phyloP scores from a whole-genome alignment of 805 yeast species.

The Komagataella mondaviorum region DNA sequence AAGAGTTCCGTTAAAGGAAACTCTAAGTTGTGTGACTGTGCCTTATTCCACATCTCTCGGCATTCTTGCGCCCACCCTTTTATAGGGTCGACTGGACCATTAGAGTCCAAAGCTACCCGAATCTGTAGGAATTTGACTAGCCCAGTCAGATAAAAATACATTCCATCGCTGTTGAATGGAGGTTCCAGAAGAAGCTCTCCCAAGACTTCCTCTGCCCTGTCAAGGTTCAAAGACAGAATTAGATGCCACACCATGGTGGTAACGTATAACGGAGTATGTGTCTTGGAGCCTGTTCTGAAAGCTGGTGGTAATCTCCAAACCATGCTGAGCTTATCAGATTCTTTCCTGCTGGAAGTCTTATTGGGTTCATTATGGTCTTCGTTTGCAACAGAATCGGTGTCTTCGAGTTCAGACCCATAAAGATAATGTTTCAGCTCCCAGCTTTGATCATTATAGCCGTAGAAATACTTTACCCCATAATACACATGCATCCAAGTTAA shows the following conservation, averaged over 20 bases:
- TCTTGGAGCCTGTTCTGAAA: slow-evolving; percentile 25
- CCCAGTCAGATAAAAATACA: slow-evolving; percentile 21
- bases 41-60: neutral
- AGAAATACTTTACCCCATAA: neutral
- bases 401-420: neutral
- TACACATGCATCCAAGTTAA: neutral
- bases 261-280: slow-evolving; percentile 26
- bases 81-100: neutral
- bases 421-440: slow-evolving; percentile 1
- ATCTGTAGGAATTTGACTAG: neutral
- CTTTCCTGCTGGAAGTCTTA: neutral
- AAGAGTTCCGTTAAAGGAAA: neutral
- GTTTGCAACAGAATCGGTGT: neutral
- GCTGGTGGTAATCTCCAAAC: slow-evolving; percentile 15
- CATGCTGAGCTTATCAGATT: slow-evolving; percentile 2
- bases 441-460: neutral
- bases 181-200: slow-evolving; percentile 25
- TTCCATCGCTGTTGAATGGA: slow-evolving; percentile 28
- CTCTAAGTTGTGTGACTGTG: neutral
- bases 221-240: slow-evolving; percentile 20
- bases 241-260: slow-evolving; percentile 28
- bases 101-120: neutral
- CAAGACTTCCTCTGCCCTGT: slow-evolving; percentile 19
- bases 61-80: neutral
- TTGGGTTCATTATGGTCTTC: neutral